Conservation (phyloP, 148 eudicot species). For the Cornus kousa region DNA sequence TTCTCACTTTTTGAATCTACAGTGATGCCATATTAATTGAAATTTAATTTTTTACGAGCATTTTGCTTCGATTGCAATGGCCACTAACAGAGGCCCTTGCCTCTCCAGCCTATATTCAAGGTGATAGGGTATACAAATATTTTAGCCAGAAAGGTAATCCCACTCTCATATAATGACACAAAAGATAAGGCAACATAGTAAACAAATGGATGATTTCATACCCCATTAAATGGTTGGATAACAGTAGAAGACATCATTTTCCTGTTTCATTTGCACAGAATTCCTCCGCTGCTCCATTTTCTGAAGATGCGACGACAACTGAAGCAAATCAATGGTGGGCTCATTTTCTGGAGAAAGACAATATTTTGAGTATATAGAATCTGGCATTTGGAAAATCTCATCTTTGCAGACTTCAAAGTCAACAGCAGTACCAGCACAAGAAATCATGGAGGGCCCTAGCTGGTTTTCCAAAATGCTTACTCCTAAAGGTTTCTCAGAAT, state of each 20-base stretch:
- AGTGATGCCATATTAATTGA: background rate
- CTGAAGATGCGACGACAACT: constrained; percentile 57
- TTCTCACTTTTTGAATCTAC: background rate
- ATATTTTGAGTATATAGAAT: constrained; percentile 21
- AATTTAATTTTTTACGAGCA: background rate
- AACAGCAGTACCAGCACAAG: constrained; percentile 14
- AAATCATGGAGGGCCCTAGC: constrained; percentile 9
- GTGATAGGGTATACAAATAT: background rate
- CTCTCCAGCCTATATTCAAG: background rate
- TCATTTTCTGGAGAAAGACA: constrained; percentile 21
- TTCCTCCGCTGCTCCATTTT: constrained; percentile 59
- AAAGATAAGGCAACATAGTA: background rate
- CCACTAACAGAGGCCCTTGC: background rate
- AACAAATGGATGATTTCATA: background rate
- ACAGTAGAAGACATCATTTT: constrained; percentile 17
- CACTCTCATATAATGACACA: background rate
- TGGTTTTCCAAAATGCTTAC: constrained; percentile 7
- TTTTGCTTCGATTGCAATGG: background rate
- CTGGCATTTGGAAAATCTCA: constrained; percentile 28
- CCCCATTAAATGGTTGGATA: background rate
- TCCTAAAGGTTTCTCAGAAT: constrained; percentile 17
- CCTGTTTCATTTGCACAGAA: constrained; percentile 27
- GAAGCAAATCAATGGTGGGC: constrained; percentile 48
- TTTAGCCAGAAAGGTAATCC: background rate
- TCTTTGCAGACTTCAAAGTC: constrained; percentile 17